phyloP scores from a whole-genome alignment of 129 eudicot species.

The Pittosporum tobira region DNA sequence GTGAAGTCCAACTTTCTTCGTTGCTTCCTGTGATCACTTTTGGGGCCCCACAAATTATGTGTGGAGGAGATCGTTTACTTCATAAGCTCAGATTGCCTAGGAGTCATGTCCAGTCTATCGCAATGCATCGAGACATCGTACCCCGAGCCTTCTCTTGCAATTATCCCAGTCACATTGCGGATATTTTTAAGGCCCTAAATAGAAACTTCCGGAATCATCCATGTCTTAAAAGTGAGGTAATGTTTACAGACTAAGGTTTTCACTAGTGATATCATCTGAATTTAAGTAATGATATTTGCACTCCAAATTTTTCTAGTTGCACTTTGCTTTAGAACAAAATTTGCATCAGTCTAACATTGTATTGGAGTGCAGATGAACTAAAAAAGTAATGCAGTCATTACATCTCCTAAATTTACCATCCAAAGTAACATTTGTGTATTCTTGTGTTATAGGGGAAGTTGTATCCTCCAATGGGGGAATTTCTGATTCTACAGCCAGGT shows the following conservation, averaged over 20 bases:
- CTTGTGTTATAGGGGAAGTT: constrained; percentile 44
- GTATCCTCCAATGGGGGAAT: constrained; percentile 83
- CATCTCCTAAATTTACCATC: no score
- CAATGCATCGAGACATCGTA: constrained; percentile 88
- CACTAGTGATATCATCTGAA: not conserved
- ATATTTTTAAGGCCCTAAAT: constrained; percentile 76
- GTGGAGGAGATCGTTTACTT: constrained; percentile 84
- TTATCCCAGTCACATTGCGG: constrained; percentile 75
- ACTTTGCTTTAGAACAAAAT: no score
- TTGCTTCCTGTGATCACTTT: constrained; percentile 82
- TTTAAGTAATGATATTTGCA: no score
- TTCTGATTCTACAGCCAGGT: constrained; percentile 83
- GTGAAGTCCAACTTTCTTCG: constrained; percentile 59
- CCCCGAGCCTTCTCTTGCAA: constrained; percentile 98
- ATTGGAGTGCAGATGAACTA: no score
- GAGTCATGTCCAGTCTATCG: constrained; percentile 69
- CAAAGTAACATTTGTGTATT: not conserved
- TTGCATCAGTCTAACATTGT: no score
- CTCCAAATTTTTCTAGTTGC: no score
- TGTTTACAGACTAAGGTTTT: not conserved
- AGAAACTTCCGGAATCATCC: constrained; percentile 83
- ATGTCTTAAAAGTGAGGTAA: constrained; percentile 69
- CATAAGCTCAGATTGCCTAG: constrained; percentile 62
- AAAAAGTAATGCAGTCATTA: no score
- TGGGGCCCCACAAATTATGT: constrained; percentile 86